These are phyloP conservation scores for Boletus subluridellus DNA, from an alignment of 1,284 basidiomycete species.

Conservation along the genomic window DNA sequence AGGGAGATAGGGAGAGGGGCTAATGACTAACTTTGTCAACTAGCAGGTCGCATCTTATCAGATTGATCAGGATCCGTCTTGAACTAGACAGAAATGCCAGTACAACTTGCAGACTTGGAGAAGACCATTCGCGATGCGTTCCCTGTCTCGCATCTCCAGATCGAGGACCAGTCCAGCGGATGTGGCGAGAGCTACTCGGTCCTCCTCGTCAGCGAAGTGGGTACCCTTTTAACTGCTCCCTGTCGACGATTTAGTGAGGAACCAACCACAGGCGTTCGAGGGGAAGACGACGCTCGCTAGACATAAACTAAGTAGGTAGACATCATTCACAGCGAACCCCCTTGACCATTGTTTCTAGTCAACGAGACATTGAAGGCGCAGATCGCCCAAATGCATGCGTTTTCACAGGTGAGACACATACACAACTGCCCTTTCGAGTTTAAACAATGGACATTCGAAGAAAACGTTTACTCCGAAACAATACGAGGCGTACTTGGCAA, in stretches of 20 bases:
- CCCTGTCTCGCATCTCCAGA: conserved; percentile 61
- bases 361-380: conserved; percentile 70
- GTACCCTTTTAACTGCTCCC: conserved; percentile 14
- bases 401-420: conserved; percentile 63
- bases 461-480: conserved; percentile 75
- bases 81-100: conserved; percentile 49
- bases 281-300: conserved; percentile 70
- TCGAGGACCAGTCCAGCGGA: conserved; percentile 71
- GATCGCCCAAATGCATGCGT: conserved; percentile 77
- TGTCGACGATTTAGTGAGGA: not conserved
- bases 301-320: conserved; percentile 58
- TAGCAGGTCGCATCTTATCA: conserved; percentile 4
- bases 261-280: conserved; percentile 55
- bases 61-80: conserved; percentile 3
- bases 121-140: conserved; percentile 56
- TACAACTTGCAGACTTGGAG: conserved; percentile 55
- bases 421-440: not conserved
- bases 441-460: conserved; percentile 34
- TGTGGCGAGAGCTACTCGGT: conserved; percentile 75
- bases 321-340: not conserved
- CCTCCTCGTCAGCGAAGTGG: conserved; percentile 69
- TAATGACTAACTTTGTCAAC: not conserved
- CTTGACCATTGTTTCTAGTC: conserved; percentile 42
- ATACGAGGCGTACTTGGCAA: conserved; percentile 52
- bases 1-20: conserved; percentile 2